Base-by-base conservation (phyloP, 345 rosid genomes). In the Combretum micranthum region DNA sequence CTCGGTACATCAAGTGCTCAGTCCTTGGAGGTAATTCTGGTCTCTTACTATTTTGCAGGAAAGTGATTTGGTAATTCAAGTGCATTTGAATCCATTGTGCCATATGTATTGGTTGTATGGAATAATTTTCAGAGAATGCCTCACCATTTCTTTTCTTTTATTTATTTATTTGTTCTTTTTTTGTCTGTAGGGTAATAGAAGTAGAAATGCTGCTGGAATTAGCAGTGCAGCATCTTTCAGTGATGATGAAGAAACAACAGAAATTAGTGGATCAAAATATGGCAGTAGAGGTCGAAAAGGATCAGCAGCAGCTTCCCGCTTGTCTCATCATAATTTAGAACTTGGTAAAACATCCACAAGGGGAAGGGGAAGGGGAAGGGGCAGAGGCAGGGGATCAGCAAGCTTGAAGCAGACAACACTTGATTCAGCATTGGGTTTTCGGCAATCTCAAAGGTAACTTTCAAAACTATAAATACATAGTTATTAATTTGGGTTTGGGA, bases 401-500 rank as follows among this genome's bases (percentile, higher is more conserved):
- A 80, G 71, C 63, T 71, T 92, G 80, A 86, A 84, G 76, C 96
- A 92, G 76, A 83, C 86, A 64, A 92, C 97, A 65, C 96, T 92
- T 69, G 89, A 88, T 78, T 64, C 76, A 52, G 51, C 81, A 57
- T 71, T 83, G 47, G 91, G 90, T 45, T 75, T 83, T 72, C 89
- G 81, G 64, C 89, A 69, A 59, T 71, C 93, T 76, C 89, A 80
- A 69, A 93, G 98, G 98, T 92, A 20, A 20, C 26, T 32, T 57
- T 59, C 25, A 15, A 45, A 47, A 50, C 50, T 50, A 20, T 44
- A 59, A 13, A 46, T 18, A 57, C 50, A 15, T 26, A 26, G 42
- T 26, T 44, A 13, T 51, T 19, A 7, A 5, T 8, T 51, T 51
- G 25, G 20, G 26, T 8, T 21, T 51, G 54, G 3, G 19, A 49